Percentiles rank a stretch among this genome's conserved stretches.
phyloP scores from a whole-genome alignment of 768 basidiomycete genomes.

The Pluteus cervinus region DNA sequence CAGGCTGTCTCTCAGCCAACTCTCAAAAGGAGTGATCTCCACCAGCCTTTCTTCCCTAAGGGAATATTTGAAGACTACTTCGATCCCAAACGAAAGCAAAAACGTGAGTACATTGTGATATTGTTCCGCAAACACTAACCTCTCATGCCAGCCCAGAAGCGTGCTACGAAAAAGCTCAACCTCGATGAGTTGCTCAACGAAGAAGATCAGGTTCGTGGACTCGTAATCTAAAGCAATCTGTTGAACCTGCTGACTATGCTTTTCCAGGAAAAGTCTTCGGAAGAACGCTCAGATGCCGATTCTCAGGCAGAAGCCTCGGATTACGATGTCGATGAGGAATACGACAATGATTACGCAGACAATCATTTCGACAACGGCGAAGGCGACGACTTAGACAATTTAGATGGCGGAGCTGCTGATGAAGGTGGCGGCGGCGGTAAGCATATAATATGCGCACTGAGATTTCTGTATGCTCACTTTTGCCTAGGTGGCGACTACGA shows the following conservation, averaged over 20 bases:
- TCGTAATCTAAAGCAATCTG: background rate
- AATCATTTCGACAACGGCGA: slow-evolving; percentile 92
- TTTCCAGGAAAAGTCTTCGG: slow-evolving; percentile 60
- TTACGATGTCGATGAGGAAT: slow-evolving; percentile 86
- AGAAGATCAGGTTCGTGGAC: slow-evolving; percentile 43
- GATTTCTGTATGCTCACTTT: too few relatives aligned
- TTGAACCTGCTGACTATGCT: slow-evolving; percentile 1
- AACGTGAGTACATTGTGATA: slow-evolving; percentile 26
- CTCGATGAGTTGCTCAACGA: slow-evolving; percentile 64
- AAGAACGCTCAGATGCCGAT: slow-evolving; percentile 61
- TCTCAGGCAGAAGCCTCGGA: slow-evolving; percentile 65
- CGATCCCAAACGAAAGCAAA: slow-evolving; percentile 64
- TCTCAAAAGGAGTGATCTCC: slow-evolving; percentile 64
- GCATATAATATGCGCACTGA: too few relatives aligned
- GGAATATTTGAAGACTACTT: slow-evolving; percentile 78
- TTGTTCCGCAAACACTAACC: background rate
- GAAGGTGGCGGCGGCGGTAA: slow-evolving; percentile 60
- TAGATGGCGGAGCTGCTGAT: slow-evolving; percentile 66
- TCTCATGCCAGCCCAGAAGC: slow-evolving; percentile 12
- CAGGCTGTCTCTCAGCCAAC: slow-evolving; percentile 53
- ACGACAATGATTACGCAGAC: slow-evolving; percentile 87
- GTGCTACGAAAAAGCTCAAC: slow-evolving; percentile 37
- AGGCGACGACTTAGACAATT: slow-evolving; percentile 72
- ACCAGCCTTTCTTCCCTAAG: slow-evolving; percentile 72
- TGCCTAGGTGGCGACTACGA: too few relatives aligned